Evolutionary conservation across 352 stramenopile species (phyloP), one percentile per base, ranked within the genome.

Genomic region (Pythium insidiosum): DNA sequence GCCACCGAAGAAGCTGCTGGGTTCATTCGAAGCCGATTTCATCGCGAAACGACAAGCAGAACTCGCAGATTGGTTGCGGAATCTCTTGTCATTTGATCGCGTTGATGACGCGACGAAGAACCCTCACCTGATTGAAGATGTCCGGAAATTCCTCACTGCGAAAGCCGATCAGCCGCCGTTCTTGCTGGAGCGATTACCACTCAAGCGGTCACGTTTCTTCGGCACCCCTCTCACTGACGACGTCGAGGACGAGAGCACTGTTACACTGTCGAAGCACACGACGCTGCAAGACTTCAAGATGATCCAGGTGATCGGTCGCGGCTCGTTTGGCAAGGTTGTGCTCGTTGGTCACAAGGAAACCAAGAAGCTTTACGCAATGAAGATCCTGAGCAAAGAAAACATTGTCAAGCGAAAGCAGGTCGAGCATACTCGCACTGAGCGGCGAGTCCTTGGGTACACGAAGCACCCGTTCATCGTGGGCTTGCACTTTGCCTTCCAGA

Each of bases 291-390:
- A 89, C 31, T 89, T 89, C 51, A 73, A 77, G 50, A 86, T 89
- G 77, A 80, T 88, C 34, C 68, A 94, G 43, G 86, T 96, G 20
- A 84, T 97, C 44, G 89, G 89, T 6, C 87, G 91, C 22, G 89
- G 89, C 11, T 93, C 75, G 10, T 97, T 97, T 37, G 89, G 89
- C 20, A 97, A 97, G 63, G 90, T 90, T 2, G 71, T 93, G 23
- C 68, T 91, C 1, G 84, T 95, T 5, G 64, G 73, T 1, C 84
- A 94, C 55, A 88, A 84, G 30, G 68, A 81, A n/a, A 93, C 66
- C 0, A 89, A 89, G 43, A 88, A 84, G 22, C 54, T 96, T 31
- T 96, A 84, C 42, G 88, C 88, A 3, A 95, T 97, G 77, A 97
- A 97, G 57, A 93, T 94, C 19, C 47, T 97, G 49, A 83, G 83